Evolutionary conservation across 2,329 filamentous ascomycete species (phyloP), one percentile per base, ranked within the genome.

Genomic region (Arthrinium puccinioides): DNA sequence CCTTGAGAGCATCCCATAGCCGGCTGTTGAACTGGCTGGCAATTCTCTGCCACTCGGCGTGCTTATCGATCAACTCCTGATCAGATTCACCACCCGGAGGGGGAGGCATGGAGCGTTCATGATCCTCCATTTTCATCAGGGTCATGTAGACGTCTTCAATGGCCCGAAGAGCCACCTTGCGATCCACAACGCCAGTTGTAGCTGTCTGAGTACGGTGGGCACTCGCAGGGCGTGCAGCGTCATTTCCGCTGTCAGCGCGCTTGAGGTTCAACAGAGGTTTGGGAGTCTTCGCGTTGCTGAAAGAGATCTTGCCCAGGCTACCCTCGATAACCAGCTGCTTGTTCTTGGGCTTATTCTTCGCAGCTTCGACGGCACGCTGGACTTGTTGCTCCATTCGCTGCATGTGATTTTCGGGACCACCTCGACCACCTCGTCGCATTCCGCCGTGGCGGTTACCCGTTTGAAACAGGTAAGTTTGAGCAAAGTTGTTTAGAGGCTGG

Each of bases 321-420:
- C 92, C 92, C 56, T 96, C 90, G 41, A 98, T 90, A 15, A 97
- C 89, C 8, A 98, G 73, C 59, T 96, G 89, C 54, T 94, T 94
- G 56, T 94, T 96, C 71, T 98, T 98, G 10, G 92, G 92, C 62
- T 94, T 90, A 42, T 88, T 87, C 67, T 97, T 98, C 36, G 92
- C 92, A 1, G 92, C 92, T 56, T 98, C 92, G 1, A 98, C 92
- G 18, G 92, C 92, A 39, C 92, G 82, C 59, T 96, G 90, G 10
- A 98, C 94, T 61, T 98, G 92, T 62, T 98, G 92, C 61, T 98
- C 90, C 92, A 98, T 98, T 38, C 92, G 83, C 59, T 97, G 92
- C 67, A 97, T 87, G 55, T 98, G 92, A 57, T 96, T 98, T 59
- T 98, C 92, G 14, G 87, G 88, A 29, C 84, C 87, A 30, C 84